phyloP scores from a whole-genome alignment of 176 grass and related monocot species.

The Oryza australiensis region DNA sequence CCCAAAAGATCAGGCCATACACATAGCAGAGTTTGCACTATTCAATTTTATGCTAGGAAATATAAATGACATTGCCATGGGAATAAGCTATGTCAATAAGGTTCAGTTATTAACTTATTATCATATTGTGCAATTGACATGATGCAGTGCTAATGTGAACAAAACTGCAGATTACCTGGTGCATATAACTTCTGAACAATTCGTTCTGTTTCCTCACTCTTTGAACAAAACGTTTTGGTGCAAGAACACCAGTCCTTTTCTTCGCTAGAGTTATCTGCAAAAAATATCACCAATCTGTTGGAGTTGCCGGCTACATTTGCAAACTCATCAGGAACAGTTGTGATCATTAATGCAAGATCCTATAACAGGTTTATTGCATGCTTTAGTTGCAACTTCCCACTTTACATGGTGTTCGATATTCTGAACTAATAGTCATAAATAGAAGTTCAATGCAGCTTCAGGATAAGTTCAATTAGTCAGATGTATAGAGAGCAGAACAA shows the following conservation, averaged over 20 bases:
- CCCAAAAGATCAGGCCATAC: constrained; percentile 8
- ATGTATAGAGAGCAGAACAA: constrained; percentile 9
- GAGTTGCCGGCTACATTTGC: not conserved
- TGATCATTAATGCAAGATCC: not conserved
- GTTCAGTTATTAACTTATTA: constrained; percentile 29
- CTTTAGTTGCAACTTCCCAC: not conserved
- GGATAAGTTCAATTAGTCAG: constrained; percentile 14
- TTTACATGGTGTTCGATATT: not conserved
- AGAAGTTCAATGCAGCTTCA: not conserved
- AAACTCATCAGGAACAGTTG: constrained; percentile 7
- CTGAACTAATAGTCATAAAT: not conserved
- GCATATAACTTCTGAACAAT: constrained; percentile 80
- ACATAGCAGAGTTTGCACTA: constrained; percentile 13
- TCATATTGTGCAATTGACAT: constrained; percentile 14
- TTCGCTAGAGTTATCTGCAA: constrained; percentile 81
- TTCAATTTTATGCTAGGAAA: constrained; percentile 17
- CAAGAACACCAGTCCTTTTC: constrained; percentile 94
- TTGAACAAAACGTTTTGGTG: constrained; percentile 87
- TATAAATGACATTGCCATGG: not conserved
- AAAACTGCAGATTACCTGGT: constrained; percentile 69
- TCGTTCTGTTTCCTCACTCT: constrained; percentile 93
- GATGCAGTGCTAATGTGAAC: not conserved
- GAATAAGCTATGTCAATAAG: constrained; percentile 17
- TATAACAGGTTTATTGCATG: constrained; percentile 7
- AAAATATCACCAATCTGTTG: not conserved